Conservation (phyloP, 768 basidiomycete genomes). For the Kwoniella heveanensis region DNA sequence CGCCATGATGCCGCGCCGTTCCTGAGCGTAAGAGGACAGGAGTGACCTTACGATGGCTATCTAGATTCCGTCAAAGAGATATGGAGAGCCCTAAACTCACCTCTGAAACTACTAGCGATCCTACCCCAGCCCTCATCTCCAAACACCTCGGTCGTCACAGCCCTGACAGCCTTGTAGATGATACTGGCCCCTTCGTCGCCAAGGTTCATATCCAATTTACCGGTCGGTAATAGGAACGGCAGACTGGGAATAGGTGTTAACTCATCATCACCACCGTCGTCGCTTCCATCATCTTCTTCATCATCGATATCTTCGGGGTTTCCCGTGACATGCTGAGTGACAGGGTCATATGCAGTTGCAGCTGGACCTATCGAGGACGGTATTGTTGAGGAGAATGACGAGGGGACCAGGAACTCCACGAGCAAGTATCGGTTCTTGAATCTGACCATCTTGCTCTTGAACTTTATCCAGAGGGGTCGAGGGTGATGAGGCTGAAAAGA, state of each 20-base stretch:
- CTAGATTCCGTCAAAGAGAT: too few relatives aligned
- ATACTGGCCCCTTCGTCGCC: conserved; percentile 31
- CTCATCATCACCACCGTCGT: conserved; percentile 36
- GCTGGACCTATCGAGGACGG: background rate
- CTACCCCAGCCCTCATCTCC: conserved; percentile 86
- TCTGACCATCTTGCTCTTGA: conserved; percentile 62
- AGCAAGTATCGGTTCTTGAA: conserved; percentile 91
- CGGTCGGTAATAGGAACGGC: conserved; percentile 41
- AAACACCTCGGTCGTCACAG: conserved; percentile 71
- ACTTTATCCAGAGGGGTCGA: too few relatives aligned
- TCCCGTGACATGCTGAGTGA: too few relatives aligned
- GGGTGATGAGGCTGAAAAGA: too few relatives aligned
- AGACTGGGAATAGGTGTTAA: conserved; percentile 16
- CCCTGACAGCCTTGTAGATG: conserved; percentile 70
- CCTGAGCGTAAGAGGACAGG: too few relatives aligned
- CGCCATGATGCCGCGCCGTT: too few relatives aligned
- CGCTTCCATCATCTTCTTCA: conserved; percentile 19
- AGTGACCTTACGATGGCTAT: too few relatives aligned
- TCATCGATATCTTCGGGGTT: conserved; percentile 11
- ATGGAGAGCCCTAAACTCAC: too few relatives aligned
- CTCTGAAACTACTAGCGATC: conserved; percentile 69
- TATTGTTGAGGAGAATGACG: conserved; percentile 21
- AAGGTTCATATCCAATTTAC: conserved; percentile 28
- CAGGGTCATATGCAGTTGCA: too few relatives aligned
- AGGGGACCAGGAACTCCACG: conserved; percentile 71